phyloP scores from a whole-genome alignment of 176 grass and related monocot genomes.

The Carex cristatella region DNA sequence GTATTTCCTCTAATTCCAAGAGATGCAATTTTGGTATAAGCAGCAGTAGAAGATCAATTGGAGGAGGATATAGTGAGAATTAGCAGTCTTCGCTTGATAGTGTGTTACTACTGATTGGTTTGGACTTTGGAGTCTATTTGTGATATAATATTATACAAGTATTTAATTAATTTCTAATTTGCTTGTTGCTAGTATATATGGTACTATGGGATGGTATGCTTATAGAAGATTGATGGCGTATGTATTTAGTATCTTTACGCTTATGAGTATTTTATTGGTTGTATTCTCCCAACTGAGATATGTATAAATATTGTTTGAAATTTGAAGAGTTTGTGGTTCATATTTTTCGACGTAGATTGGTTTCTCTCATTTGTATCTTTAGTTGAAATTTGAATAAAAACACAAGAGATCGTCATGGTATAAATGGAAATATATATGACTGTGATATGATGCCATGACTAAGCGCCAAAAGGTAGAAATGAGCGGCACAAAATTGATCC shows the following conservation, averaged over 20 bases:
- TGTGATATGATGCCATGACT: not conserved
- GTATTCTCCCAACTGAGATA: not conserved
- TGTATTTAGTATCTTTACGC: not conserved
- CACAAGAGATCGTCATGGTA: not conserved
- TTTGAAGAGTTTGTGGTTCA: not conserved
- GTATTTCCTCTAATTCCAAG: not conserved
- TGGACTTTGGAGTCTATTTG: not conserved
- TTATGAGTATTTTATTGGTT: not conserved
- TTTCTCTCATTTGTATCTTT: not conserved
- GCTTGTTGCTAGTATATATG: not conserved
- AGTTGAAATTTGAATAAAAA: not conserved
- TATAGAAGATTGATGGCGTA: not conserved
- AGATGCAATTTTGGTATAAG: slow-evolving; percentile 8
- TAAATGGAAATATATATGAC: not conserved
- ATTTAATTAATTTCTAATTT: not conserved
- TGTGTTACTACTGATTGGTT: not conserved
- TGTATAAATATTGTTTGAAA: not conserved
- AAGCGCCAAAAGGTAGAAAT: not conserved
- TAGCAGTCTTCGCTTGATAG: not conserved
- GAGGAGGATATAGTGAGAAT: not conserved
- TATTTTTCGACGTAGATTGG: not conserved
- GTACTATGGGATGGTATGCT: not conserved
- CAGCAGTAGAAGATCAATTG: not conserved
- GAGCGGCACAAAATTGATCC: not conserved
- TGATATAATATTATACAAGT: not conserved